These are phyloP conservation scores for Mortierella sp. DNA, from an alignment of 371 early-diverging fungal genomes.

Conservation along the genomic window DNA sequence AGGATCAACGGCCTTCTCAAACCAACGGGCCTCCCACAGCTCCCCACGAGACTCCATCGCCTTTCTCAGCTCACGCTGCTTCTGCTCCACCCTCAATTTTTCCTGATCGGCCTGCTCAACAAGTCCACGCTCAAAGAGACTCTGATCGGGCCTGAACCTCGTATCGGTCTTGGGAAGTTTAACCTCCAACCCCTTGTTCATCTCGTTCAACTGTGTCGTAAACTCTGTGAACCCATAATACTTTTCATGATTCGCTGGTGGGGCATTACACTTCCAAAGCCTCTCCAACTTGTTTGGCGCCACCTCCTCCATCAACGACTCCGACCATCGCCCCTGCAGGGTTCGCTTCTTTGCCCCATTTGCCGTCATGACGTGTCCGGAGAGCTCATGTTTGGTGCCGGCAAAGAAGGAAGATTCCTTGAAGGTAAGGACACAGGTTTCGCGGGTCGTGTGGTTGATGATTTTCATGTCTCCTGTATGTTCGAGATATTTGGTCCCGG, in stretches of 20 bases:
- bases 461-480: slow-evolving; percentile 85
- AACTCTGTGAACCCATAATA: slow-evolving; percentile 94
- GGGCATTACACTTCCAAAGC: slow-evolving; percentile 84
- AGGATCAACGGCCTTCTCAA: slow-evolving; percentile 62
- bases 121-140: slow-evolving; percentile 84
- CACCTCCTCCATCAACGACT: slow-evolving; percentile 63
- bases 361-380: slow-evolving; percentile 65
- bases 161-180: slow-evolving; percentile 90
- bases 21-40: slow-evolving; percentile 87
- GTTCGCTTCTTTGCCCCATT: slow-evolving; percentile 60
- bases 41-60: slow-evolving; percentile 74
- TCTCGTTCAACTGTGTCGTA: slow-evolving; percentile 88
- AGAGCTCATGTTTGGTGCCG: slow-evolving; percentile 77
- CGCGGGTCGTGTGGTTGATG: slow-evolving; percentile 79
- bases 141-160: slow-evolving; percentile 91
- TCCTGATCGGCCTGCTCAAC: slow-evolving; percentile 85
- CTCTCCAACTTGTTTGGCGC: slow-evolving; percentile 73
- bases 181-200: slow-evolving; percentile 64
- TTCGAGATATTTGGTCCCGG: slow-evolving; percentile 82
- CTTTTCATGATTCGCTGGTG: slow-evolving; percentile 75
- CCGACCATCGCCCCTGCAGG: slow-evolving; percentile 72
- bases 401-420: slow-evolving; percentile 73
- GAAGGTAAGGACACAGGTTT: slow-evolving; percentile 69
- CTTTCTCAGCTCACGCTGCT: slow-evolving; percentile 85
- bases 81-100: slow-evolving; percentile 89